Evolutionary conservation across 345 rosid genomes (phyloP).

Genomic region (Ailanthus altissimus): DNA sequence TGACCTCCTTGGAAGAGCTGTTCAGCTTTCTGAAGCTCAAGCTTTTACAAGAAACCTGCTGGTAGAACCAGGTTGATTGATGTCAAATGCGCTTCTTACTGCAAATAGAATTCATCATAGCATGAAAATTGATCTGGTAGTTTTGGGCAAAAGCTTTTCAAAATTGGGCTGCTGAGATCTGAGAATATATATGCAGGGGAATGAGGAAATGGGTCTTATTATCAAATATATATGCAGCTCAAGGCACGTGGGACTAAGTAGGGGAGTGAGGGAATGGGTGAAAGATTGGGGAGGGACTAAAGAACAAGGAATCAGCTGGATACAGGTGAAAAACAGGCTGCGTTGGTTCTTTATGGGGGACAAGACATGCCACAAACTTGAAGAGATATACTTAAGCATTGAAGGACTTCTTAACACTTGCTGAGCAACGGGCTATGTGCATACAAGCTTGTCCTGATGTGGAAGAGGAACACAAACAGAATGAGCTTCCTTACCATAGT

Average conservation of each 20-base stretch:
- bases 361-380: conserved; percentile 8
- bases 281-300: conserved; percentile 10
- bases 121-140: neutral
- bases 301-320: conserved; percentile 27
- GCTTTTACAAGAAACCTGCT: conserved; percentile 20
- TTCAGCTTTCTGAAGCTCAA: conserved; percentile 30
- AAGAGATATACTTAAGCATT: conserved; percentile 13
- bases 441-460: conserved; percentile 7
- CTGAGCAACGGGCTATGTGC: conserved; percentile 7
- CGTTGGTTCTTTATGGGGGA: conserved; percentile 15
- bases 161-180: neutral
- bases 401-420: conserved; percentile 7
- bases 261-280: conserved; percentile 18
- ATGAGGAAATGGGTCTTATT: too few relatives aligned
- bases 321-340: conserved; percentile 23
- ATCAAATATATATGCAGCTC: conserved; percentile 23
- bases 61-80: conserved; percentile 8
- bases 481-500: conserved; percentile 18
- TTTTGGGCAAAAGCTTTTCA: neutral
- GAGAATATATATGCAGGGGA: too few relatives aligned
- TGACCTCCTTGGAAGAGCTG: conserved; percentile 35
- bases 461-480: conserved; percentile 21
- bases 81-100: neutral
- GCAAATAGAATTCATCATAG: neutral
- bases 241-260: conserved; percentile 20